Evolutionary conservation across 2,329 filamentous ascomycete genomes (phyloP).

Genomic region (Geosmithia morbida): DNA sequence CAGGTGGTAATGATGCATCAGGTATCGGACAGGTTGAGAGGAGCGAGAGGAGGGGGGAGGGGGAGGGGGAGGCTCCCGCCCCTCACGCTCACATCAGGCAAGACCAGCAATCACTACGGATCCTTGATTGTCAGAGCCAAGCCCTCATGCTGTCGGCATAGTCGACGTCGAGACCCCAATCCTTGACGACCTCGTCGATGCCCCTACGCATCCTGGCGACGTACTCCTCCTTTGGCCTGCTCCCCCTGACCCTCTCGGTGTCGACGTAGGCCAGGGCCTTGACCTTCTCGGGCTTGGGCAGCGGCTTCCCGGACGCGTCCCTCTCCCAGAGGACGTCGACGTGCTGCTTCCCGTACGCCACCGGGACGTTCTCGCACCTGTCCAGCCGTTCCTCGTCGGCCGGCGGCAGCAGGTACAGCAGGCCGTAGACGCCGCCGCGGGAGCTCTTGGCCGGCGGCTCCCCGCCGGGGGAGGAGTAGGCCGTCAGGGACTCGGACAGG

Average conservation of each 20-base stretch:
- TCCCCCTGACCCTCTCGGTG: slow-evolving; percentile 19
- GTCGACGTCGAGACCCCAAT: slow-evolving; percentile 34
- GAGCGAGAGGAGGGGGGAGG: no score
- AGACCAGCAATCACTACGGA: no score
- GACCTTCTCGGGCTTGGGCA: slow-evolving; percentile 8
- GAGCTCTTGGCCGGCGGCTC: neutral
- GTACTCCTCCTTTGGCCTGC: slow-evolving; percentile 40
- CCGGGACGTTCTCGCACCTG: slow-evolving; percentile 45
- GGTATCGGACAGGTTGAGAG: no score
- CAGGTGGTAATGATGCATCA: no score
- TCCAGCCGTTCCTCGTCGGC: slow-evolving; percentile 39
- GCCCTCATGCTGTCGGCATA: slow-evolving; percentile 35
- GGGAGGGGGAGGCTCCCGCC: no score
- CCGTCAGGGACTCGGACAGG: neutral
- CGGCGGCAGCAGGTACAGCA: slow-evolving; percentile 36
- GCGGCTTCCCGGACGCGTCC: slow-evolving; percentile 7
- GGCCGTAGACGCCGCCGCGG: slow-evolving; percentile 33
- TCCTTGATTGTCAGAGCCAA: neutral
- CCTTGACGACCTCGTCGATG: slow-evolving; percentile 39
- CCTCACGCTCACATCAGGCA: no score
- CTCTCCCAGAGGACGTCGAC: slow-evolving; percentile 16
- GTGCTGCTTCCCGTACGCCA: slow-evolving; percentile 39
- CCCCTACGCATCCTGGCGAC: slow-evolving; percentile 48
- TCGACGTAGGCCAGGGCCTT: slow-evolving; percentile 48
- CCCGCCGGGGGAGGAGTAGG: no score